Evolutionary conservation across 83 land plant genomes (phyloP).

Genomic region (Isoetes engelmannii): DNA sequence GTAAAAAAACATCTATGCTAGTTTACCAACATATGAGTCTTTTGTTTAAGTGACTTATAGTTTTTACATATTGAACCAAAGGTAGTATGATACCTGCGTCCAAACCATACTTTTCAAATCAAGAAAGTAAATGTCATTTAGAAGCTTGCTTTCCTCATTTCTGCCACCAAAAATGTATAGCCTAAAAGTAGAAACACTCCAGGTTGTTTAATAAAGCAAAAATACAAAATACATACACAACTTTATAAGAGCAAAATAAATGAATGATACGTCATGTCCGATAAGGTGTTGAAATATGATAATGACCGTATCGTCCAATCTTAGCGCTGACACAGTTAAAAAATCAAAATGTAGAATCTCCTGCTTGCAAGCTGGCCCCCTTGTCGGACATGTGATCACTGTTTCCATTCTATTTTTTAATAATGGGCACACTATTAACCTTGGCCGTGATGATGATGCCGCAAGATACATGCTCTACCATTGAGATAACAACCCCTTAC

Average conservation of each 20-base stretch:
- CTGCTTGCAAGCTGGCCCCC: no score
- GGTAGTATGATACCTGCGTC: slow-evolving; percentile 22
- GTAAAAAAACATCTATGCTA: background rate
- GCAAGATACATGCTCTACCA: no score
- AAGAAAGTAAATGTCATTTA: slow-evolving; percentile 33
- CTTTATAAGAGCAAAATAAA: background rate
- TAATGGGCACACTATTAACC: no score
- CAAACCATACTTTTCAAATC: slow-evolving; percentile 39
- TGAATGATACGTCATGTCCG: background rate
- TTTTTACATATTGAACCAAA: background rate
- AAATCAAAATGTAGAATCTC: no score
- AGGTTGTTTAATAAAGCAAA: no score
- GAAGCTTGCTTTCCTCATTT: slow-evolving; percentile 36
- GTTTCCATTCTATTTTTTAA: no score
- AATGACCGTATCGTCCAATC: no score
- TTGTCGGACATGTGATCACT: no score
- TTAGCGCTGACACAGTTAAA: no score
- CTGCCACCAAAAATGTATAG: slow-evolving; percentile 39
- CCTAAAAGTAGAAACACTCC: slow-evolving; percentile 2
- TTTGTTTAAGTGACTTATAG: background rate
- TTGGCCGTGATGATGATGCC: no score
- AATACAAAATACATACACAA: background rate
- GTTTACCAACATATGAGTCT: background rate
- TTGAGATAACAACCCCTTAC: no score
- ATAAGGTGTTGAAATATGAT: background rate